Base-by-base conservation (phyloP, 1,284 basidiomycete genomes). In the Polyporus tsugae region DNA sequence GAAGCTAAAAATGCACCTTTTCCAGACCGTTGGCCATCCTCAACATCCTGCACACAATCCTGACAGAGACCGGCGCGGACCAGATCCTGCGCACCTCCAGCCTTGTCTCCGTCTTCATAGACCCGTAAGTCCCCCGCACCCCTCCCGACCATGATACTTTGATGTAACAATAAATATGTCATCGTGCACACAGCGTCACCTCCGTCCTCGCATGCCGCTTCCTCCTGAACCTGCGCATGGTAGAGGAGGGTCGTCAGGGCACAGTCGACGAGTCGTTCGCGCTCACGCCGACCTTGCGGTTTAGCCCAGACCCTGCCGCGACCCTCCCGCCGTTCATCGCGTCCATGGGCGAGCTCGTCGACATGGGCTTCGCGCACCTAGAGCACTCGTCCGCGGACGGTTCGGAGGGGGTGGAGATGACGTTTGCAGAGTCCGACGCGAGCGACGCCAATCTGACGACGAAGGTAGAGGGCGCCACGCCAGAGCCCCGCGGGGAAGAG, bases 131-230 rank as follows among this genome's bases (percentile, higher is more conserved):
- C 11, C 15, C 9, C 9, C 9, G 4, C 7, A 15, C 63, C 33
- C 33, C 19, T 49, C 10, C 46, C 22, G 25, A 29, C 11, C 33
- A 17, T 29, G 25, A 25, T 35, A 2, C 10, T 38, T 25, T 33
- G 19, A 11, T 4, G 4, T 38, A 11, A 7, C 29, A 33, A 44
- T 10, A 33, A 15, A 29, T 35, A 29, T 33, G 3, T 3, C 35
- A 35, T 63, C 53, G 52, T 6, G 19, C 41, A 15, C 33, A 4
- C 55, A 64, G 63, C 5, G 63, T 36, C 52, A 64, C 63, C 13
- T 64, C 63, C 25, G 55, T 64, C 11, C 63, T 64, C 41, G 63
- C 63, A 35, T 64, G 63, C 39, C 63, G 63, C 39, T 46, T 64
- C 53, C 63, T 64, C 13, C 46, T 64, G 19, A 64, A 39, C 33